These are phyloP conservation scores for Eutrema salsugineum DNA, from an alignment of 441 rosid genomes.

Conservation along the genomic window DNA sequence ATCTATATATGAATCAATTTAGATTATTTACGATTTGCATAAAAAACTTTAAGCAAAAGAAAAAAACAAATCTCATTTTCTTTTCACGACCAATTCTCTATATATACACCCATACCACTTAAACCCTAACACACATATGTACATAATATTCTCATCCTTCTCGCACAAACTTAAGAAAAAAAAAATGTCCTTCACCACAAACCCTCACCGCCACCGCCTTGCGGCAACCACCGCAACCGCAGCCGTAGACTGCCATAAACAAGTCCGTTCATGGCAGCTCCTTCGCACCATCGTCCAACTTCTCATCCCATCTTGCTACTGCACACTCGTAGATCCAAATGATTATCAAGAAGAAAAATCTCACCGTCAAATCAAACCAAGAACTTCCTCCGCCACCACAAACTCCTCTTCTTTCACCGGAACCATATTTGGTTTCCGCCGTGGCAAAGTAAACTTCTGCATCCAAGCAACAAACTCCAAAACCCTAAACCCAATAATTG, in stretches of 20 bases:
- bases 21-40: neutral
- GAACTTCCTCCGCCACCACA: constrained; percentile 15
- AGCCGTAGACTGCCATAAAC: constrained; percentile 69
- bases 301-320: constrained; percentile 58
- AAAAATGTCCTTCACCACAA: constrained; percentile 38
- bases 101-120: constrained; percentile 24
- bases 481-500: constrained; percentile 43
- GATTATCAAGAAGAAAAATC: constrained; percentile 21
- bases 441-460: constrained; percentile 58
- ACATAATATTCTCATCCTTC: constrained; percentile 22
- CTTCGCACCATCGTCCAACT: constrained; percentile 51
- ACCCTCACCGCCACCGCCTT: constrained; percentile 14
- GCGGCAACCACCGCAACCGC: constrained; percentile 33
- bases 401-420: constrained; percentile 49
- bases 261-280: constrained; percentile 76
- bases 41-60: neutral
- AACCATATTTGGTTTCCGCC: constrained; percentile 68
- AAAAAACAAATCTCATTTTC: neutral
- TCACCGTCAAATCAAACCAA: constrained; percentile 12
- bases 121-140: constrained; percentile 23
- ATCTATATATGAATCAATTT: too few species aligned
- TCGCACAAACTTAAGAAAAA: neutral
- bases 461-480: constrained; percentile 50
- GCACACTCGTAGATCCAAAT: constrained; percentile 31
- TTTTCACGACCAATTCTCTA: neutral